phyloP scores from a whole-genome alignment of 2,329 filamentous ascomycete species.

The Metarhizium guizhouense region DNA sequence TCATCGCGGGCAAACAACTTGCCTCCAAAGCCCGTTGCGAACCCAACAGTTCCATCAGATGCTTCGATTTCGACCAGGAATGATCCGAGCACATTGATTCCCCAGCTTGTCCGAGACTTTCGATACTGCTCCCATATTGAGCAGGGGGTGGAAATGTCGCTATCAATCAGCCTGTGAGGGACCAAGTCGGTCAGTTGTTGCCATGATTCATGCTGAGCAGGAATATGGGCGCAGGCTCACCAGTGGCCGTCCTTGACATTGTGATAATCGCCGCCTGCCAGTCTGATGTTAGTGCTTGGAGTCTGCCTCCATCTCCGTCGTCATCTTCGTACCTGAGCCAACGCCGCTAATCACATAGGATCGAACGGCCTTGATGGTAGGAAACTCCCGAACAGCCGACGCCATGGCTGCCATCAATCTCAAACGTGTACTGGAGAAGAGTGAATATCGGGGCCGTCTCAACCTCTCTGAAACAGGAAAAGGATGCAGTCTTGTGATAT shows the following conservation, averaged over 20 bases:
- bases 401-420: neutral
- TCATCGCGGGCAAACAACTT: conserved; percentile 5
- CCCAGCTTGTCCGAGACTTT: conserved; percentile 82
- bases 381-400: conserved; percentile 44
- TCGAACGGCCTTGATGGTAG: conserved; percentile 65
- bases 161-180: conserved; percentile 69
- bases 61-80: conserved; percentile 88
- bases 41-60: conserved; percentile 83
- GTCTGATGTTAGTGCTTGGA: neutral
- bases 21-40: conserved; percentile 88
- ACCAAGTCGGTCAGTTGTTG: neutral
- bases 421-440: neutral
- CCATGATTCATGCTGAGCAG: neutral
- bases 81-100: conserved; percentile 89
- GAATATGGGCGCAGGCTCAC: conserved; percentile 28
- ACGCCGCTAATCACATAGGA: conserved; percentile 54
- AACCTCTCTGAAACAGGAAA: neutral
- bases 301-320: neutral
- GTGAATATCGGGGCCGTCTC: neutral
- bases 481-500: neutral
- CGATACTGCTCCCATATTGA: conserved; percentile 84
- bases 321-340: conserved; percentile 18
- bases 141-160: conserved; percentile 86
- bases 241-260: conserved; percentile 73
- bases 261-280: conserved; percentile 72